Evolutionary conservation across 1,284 basidiomycete genomes (phyloP), one percentile per base, ranked within the genome.

Genomic region (Boletellus dicymbophilus): DNA sequence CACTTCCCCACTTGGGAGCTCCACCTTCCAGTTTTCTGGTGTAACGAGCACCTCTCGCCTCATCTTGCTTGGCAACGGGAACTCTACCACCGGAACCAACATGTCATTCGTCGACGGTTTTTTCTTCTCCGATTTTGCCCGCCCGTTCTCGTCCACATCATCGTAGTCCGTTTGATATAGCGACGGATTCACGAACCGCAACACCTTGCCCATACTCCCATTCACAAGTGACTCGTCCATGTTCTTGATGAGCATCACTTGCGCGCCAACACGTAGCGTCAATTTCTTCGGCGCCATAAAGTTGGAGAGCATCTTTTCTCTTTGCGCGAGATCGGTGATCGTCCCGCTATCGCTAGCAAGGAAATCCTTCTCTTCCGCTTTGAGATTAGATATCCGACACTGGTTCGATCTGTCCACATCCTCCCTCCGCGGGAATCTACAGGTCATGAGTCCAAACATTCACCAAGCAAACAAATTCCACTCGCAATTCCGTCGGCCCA

Each of bases 331-430:
- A 52, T 88, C 84, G 30, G 56, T 51, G 23, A 87, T 63, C 0
- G 67, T 58, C 6, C 89, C 88, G 6, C 74, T 70, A 58, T 91
- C 89, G 0, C 58, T 52, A 0, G 86, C 75, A 3, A 39, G 27
- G 62, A 75, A 91, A 2, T 55, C 54, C 49, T 74, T 71, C 46
- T 74, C 63, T 13, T 82, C 68, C 0, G 78, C 72, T 0, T 58
- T 28, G n/a, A 84, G 70, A 6, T 59, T 62, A 11, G 56, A 60
- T 56, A 97, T 79, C 18, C 93, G 85, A 4, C 65, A 63, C 16
- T 63, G 63, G 69, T 98, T 98, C 7, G 93, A 82, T 21, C 69
- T 68, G 36, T 94, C 90, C 18, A 97, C 95, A 53, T 98, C 90
- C 38, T 93, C 84, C 43, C 96, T 84, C 4, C 85, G 82, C 11